Percentiles rank a stretch among this genome's conserved stretches.
phyloP scores from a whole-genome alignment of 2,329 filamentous ascomycete species.

The Zymoseptoria tritici region DNA sequence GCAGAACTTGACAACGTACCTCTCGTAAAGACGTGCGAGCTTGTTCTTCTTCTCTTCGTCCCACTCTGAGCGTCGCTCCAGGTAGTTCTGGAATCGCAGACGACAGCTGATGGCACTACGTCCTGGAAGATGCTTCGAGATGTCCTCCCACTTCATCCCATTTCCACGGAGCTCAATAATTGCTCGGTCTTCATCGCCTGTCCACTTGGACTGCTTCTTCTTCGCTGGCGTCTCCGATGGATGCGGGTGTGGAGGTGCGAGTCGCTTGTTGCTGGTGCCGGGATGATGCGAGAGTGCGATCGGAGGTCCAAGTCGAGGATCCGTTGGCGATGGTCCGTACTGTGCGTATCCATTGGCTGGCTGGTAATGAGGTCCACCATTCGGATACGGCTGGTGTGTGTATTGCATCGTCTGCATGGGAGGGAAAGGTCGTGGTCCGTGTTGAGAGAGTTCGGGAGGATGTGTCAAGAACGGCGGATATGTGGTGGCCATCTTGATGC shows the following conservation, averaged over 20 bases:
- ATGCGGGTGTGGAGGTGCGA: conserved; percentile 40
- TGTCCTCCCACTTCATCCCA: conserved; percentile 98
- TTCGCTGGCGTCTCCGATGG: conserved; percentile 63
- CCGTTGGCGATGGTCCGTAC: conserved; percentile 23
- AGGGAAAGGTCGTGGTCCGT: conserved; percentile 14
- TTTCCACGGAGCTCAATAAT: conserved; percentile 86
- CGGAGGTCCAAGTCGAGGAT: conserved; percentile 22
- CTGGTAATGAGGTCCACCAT: conserved; percentile 18
- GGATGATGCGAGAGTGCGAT: conserved; percentile 37
- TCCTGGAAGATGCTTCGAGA: conserved; percentile 82
- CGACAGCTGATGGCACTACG: conserved; percentile 91
- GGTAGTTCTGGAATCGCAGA: conserved; percentile 93
- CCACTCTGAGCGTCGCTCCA: conserved; percentile 89
- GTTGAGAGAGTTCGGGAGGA: conserved; percentile 13
- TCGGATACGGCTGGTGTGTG: conserved; percentile 16
- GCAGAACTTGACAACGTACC: conserved; percentile 51
- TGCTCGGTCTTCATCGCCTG: conserved; percentile 80
- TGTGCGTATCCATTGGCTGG: conserved; percentile 22
- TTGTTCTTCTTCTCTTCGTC: conserved; percentile 98
- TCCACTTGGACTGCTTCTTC: conserved; percentile 97
- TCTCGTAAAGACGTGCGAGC: conserved; percentile 86
- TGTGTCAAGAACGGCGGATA: conserved; percentile 18
- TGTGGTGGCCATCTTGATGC: conserved; percentile 17
- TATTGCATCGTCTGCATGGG: conserved; percentile 26
- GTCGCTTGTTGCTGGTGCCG: conserved; percentile 31